These are phyloP conservation scores for Claviceps humidiphila DNA, from an alignment of 2,329 filamentous ascomycete genomes.

Conservation along the genomic window DNA sequence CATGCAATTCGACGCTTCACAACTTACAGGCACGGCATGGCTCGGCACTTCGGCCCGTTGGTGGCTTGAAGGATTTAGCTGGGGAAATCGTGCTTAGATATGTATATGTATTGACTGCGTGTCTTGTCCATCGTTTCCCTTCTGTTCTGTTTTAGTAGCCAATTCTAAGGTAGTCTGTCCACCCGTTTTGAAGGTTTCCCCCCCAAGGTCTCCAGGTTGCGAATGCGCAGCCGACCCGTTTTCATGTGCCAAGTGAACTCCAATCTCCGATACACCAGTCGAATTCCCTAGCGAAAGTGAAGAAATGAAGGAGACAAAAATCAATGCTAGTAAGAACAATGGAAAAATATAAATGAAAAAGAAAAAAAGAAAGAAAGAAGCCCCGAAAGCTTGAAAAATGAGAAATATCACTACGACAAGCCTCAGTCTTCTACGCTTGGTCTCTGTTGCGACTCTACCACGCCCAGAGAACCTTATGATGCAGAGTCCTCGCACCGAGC, in stretches of 20 bases:
- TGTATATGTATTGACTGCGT: too few relatives aligned
- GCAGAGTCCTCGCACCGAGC: conserved; percentile 66
- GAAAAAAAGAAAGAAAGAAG: not conserved
- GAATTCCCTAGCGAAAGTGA: not conserved
- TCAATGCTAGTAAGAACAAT: not conserved
- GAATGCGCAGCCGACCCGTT: not conserved
- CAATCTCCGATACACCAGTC: not conserved
- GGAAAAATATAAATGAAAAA: not conserved
- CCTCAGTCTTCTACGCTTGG: not conserved
- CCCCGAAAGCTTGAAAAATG: too few relatives aligned
- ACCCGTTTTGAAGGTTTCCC: not conserved
- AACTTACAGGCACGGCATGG: too few relatives aligned
- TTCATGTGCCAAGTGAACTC: not conserved
- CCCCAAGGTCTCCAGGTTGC: not conserved
- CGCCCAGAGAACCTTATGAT: conserved; percentile 63
- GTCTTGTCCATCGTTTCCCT: too few relatives aligned
- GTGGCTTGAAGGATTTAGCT: too few relatives aligned
- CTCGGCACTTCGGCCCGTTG: too few relatives aligned
- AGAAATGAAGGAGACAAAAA: not conserved
- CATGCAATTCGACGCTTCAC: too few relatives aligned
- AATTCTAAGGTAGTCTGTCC: not conserved
- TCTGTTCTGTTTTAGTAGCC: too few relatives aligned
- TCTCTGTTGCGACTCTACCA: conserved; percentile 26
- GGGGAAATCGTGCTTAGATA: too few relatives aligned
- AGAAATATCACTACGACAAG: not conserved